Conservation (phyloP, 306 rosid species). For the Quercus agrifolia region DNA sequence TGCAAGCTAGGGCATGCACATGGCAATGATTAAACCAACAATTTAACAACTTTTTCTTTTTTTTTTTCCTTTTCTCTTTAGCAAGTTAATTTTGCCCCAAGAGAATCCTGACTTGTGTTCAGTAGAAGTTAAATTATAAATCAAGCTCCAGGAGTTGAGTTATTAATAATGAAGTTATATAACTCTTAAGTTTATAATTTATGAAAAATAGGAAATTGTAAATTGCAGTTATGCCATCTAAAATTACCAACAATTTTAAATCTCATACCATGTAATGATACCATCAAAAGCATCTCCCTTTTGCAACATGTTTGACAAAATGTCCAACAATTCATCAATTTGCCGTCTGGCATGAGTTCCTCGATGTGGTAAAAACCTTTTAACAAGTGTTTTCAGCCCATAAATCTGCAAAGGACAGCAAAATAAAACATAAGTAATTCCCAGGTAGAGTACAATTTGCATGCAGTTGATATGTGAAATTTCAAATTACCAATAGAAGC, state of each 20-base stretch:
- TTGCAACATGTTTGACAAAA: conserved; percentile 48
- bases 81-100: background rate
- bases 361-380: conserved; percentile 66
- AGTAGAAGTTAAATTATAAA: background rate
- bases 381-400: conserved; percentile 80
- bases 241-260: conserved; percentile 17
- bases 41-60: too few species aligned
- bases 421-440: conserved; percentile 5
- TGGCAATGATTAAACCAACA: too few species aligned
- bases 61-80: too few species aligned
- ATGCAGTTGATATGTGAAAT: background rate
- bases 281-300: conserved; percentile 36
- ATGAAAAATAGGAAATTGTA: conserved; percentile 1
- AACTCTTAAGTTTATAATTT: background rate
- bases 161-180: background rate
- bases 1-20: too few species aligned
- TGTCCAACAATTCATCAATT: conserved; percentile 50
- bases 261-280: conserved; percentile 37
- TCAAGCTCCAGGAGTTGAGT: background rate
- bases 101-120: background rate
- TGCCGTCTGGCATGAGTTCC: conserved; percentile 36
- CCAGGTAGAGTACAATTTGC: conserved; percentile 2
- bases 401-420: conserved; percentile 58
- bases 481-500: background rate
- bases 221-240: conserved; percentile 1